A percentile compares a stretch with the other conserved stretches of the same genome.
These are phyloP conservation scores for Escovopsis weberi DNA, from an alignment of 2,329 filamentous ascomycete genomes.

Conservation along the genomic window DNA sequence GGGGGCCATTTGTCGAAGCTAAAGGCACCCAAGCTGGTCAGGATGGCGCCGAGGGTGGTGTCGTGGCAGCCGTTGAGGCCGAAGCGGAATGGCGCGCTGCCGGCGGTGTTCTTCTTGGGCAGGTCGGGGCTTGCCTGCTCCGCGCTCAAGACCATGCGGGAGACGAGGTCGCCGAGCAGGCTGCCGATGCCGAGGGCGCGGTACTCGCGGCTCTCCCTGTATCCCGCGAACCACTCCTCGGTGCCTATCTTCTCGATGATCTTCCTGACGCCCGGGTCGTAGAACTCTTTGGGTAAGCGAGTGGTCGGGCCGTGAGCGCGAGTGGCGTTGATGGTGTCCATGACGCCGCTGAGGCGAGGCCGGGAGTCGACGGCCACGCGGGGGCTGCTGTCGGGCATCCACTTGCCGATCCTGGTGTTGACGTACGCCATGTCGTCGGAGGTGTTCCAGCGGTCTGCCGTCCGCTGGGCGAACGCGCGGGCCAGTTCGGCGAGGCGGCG, in stretches of 20 bases:
- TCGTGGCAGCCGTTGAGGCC: conserved; percentile 81
- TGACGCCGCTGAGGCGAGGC: conserved; percentile 74
- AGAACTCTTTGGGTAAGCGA: conserved; percentile 70
- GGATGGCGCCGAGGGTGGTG: conserved; percentile 70
- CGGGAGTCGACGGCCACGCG: conserved; percentile 70
- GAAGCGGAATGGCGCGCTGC: conserved; percentile 44
- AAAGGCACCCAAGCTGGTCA: conserved; percentile 69
- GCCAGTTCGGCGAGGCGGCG: conserved; percentile 56
- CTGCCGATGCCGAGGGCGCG: conserved; percentile 77
- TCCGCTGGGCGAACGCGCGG: conserved; percentile 55
- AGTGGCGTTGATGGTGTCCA: conserved; percentile 88
- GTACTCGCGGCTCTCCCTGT: conserved; percentile 72
- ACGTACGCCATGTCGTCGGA: conserved; percentile 74
- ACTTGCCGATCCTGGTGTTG: conserved; percentile 62
- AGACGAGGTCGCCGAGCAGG: conserved; percentile 69
- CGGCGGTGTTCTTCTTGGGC: not conserved
- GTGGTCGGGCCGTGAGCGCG: conserved; percentile 64
- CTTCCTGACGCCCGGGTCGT: conserved; percentile 55
- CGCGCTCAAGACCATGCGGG: conserved; percentile 54
- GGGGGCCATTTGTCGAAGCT: conserved; percentile 68
- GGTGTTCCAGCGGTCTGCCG: conserved; percentile 59
- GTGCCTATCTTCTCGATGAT: conserved; percentile 64
- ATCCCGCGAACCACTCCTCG: conserved; percentile 90
- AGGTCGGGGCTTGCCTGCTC: conserved; percentile 26
- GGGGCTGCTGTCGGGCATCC: conserved; percentile 60